Percentiles rank a stretch among this genome's conserved stretches.
phyloP scores from a whole-genome alignment of 2,329 filamentous ascomycete genomes.

The Paracoccidioides lutzii region DNA sequence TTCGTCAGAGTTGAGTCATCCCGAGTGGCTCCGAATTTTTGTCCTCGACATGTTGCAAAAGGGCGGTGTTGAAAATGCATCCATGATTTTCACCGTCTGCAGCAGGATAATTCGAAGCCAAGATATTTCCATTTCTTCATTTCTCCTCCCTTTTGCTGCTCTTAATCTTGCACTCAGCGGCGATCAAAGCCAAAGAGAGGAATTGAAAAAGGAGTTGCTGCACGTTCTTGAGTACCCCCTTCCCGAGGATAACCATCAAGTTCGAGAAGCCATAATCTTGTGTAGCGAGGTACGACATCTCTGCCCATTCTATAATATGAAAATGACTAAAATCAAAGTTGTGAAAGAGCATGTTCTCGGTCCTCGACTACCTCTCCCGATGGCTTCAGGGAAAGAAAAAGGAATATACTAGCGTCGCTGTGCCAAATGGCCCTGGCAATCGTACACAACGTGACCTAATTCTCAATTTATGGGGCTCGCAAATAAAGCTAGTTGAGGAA shows the following conservation, averaged over 20 bases:
- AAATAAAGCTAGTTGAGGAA: constrained; percentile 54
- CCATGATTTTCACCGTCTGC: constrained; percentile 67
- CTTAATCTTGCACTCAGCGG: constrained; percentile 72
- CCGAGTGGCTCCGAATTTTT: constrained; percentile 67
- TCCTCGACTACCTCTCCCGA: constrained; percentile 80
- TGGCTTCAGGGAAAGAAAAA: constrained; percentile 74
- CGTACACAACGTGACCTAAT: constrained; percentile 20
- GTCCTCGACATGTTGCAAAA: constrained; percentile 71
- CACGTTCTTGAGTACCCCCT: constrained; percentile 56
- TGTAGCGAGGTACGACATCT: constrained; percentile 63
- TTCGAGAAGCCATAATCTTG: constrained; percentile 63
- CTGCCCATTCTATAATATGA: background rate
- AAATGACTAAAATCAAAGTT: constrained; percentile 5
- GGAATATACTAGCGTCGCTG: constrained; percentile 25
- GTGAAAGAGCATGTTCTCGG: constrained; percentile 65
- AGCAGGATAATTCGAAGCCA: constrained; percentile 73
- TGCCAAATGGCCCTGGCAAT: constrained; percentile 17
- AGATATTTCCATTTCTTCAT: constrained; percentile 73
- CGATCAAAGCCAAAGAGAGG: constrained; percentile 47
- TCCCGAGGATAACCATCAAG: constrained; percentile 40
- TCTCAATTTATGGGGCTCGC: constrained; percentile 23
- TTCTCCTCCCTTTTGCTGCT: constrained; percentile 76
- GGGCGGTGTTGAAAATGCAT: constrained; percentile 59
- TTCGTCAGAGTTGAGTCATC: constrained; percentile 52
- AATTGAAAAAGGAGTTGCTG: constrained; percentile 61